Evolutionary conservation across 768 basidiomycete genomes (phyloP), one percentile per base, ranked within the genome.

Genomic region (Phaffia tasmanica): DNA sequence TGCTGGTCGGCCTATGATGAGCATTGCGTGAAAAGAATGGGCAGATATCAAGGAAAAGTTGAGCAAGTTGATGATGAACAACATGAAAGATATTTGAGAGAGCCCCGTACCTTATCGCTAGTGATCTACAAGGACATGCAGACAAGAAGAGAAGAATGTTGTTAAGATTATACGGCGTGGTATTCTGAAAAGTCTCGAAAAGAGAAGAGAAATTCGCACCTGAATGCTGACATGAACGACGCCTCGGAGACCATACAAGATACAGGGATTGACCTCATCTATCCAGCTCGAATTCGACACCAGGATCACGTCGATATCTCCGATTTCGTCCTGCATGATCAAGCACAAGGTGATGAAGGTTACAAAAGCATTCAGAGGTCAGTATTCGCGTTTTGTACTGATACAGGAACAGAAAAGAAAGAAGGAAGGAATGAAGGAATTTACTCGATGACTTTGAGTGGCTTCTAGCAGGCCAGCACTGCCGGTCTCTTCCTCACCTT

Each of bases 401-500:
- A 19, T 19, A 67, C 48, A 32, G 46, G 42, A 64, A 16, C 21
- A 11, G 57, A 54, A 49, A 53, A 42, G 46, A 56, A 32, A 49
- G 57, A 58, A 4, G 53, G 16, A 42, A 63, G 16, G 19, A 5
- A 56, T 42, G 53, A 66, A 56, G 51, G n/a, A 15, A 71, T 74
- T 55, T 67, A 86, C 89, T 83, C 89, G 91, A 76, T 91, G 80
- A 64, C 79, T 81, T 64, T 78, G 72, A 14, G 97, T 86, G 1
- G 86, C 82, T n/a, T 88, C 83, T 49, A 79, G 81, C 72, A 99
- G 93, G 0, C 93, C 91, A 5, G 80, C 76, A 73, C 91, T 94
- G 1, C 94, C 94, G n/a, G 84, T 84, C 75, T 99, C 95, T 74
- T 95, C 95, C 74, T 98, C 94, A 0, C 95, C 95, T 77, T 99